Evolutionary conservation across 2,329 filamentous ascomycete genomes (phyloP), one percentile per base, ranked within the genome.

Genomic region (Cercospora zeae-maydis): DNA sequence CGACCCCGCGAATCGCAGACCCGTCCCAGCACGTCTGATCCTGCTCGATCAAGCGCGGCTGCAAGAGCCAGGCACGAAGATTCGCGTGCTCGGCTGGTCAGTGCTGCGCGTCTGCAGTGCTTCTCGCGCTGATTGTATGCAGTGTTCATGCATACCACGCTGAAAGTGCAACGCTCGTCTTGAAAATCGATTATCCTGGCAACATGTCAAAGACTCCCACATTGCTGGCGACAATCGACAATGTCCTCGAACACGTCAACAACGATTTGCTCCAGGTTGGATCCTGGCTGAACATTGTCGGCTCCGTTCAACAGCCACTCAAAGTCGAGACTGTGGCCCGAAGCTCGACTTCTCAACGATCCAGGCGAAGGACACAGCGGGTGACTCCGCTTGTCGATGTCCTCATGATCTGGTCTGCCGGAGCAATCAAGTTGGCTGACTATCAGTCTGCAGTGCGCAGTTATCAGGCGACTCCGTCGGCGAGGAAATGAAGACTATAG

Each of bases 81-180:
- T 97, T 64, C 88, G 93, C 65, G 96, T 98, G 76, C 78, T 98
- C 56, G 93, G 92, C 76, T 97, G 93, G 93, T 96, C 83, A 79
- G 86, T 78, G n/a, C 34, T 10, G 13, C 45, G 24, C 30, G 33
- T 53, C 16, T 33, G 49, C 49, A 16, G 27, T 47, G 30, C 57
- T 52, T 13, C 45, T 21, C 8, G n/a, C 33, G 24, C 57, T 36
- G 42, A 49, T 27, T 31, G 16, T 33, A 45, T 21, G 37, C 72
- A 89, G 87, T 71, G 83, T 90, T 34, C 81, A 83, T 37, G 76
- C 79, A 34, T 90, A 90, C 71, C 75, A 82, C 58, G 79, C 82
- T 47, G 69, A 77, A 13, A 83, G 81, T 8, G 92, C 84, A 9
- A 82, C 81, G 36, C 78, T 97, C 31, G 82, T 80, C 4, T 80